phyloP scores from a whole-genome alignment of 2,329 filamentous ascomycete species.

The Calonectria pauciramosa region DNA sequence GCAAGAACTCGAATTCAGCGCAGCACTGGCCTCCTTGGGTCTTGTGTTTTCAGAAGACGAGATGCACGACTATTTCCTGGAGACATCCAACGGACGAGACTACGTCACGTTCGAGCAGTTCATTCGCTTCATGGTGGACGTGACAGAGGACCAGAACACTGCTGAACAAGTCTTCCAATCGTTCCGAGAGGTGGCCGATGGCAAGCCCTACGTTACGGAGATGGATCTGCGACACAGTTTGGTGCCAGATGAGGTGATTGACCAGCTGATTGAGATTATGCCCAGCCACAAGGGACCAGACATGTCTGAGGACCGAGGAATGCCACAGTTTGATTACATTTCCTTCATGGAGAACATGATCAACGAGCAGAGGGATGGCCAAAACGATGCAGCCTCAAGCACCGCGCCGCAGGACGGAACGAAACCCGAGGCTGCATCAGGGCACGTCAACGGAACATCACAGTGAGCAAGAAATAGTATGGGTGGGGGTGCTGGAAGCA shows the following conservation, averaged over 20 bases:
- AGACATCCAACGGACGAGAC: conserved; percentile 84
- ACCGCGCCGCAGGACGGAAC: conserved; percentile 53
- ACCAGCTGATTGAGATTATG: conserved; percentile 90
- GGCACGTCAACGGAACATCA: conserved; percentile 52
- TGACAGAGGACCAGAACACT: conserved; percentile 98
- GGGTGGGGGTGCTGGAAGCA: conserved; percentile 1
- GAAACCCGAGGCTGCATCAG: conserved; percentile 49
- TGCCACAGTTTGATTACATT: conserved; percentile 95
- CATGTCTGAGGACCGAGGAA: conserved; percentile 84
- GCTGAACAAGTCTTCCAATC: conserved; percentile 99
- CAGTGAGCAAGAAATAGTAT: conserved; percentile 21
- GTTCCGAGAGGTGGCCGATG: conserved; percentile 97
- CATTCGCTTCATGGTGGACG: conserved; percentile 99
- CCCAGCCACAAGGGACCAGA: conserved; percentile 88
- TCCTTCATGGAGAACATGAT: conserved; percentile 95
- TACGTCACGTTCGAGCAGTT: conserved; percentile 98
- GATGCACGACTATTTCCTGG: conserved; percentile 95
- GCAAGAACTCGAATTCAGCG: conserved; percentile 95
- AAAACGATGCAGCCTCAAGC: conserved; percentile 42
- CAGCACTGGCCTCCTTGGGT: conserved; percentile 93
- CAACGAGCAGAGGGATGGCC: conserved; percentile 53
- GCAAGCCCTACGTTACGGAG: conserved; percentile 98
- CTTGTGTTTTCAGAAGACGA: conserved; percentile 97
- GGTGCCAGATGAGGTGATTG: conserved; percentile 97
- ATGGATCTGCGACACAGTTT: conserved; percentile 95